Base-by-base conservation (phyloP, 2,329 filamentous ascomycete species). In the Cladosporium sphaerospermum region DNA sequence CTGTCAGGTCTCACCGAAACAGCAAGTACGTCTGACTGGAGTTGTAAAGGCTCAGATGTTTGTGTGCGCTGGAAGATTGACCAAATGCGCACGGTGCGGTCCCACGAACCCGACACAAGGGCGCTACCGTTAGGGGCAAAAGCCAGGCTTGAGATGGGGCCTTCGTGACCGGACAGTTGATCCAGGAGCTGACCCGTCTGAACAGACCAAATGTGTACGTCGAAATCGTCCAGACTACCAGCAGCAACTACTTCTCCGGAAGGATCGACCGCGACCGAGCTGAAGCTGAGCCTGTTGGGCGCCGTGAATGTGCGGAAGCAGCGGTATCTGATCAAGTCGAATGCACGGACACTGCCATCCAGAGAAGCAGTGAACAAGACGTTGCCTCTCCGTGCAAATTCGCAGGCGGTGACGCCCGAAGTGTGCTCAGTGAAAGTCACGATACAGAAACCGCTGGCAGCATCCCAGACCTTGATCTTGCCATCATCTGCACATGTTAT, bases 291-390 rank as follows among this genome's bases (percentile, higher is more conserved):
- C 52, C 92, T 80, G 32, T 89, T 91, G 0, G 93, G 91, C 1
- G 93, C 92, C 10, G 93, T 97, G 64, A 99, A 99, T 0, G 95
- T 97, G 62, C 91, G 81, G 75, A 99, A 99, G 72, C 97, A 99
- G 62, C 93, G 84, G 72, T 96, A 99, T 57, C 93, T 81, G 57
- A 97, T 88, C 52, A 99, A 74, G 76, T 99, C 93, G 90, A 95
- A 99, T 0, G 93, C 93, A 69, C 93, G 79, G 56, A 99, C 81
- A 2, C 92, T 97, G 9, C 93, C 93, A 68, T 99, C 93, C 42
- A 99, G 75, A 67, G 91, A 96, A 11, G 92, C 85, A 16, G 93
- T 99, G 71, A 97, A 99, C 4, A 99, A 78, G 1, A 99, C 91
- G 64, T 92, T 97, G 57, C 93, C 93, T 67, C 90, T 86, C 73